phyloP scores from a whole-genome alignment of 768 basidiomycete genomes.

The Lactifluus rugatus region DNA sequence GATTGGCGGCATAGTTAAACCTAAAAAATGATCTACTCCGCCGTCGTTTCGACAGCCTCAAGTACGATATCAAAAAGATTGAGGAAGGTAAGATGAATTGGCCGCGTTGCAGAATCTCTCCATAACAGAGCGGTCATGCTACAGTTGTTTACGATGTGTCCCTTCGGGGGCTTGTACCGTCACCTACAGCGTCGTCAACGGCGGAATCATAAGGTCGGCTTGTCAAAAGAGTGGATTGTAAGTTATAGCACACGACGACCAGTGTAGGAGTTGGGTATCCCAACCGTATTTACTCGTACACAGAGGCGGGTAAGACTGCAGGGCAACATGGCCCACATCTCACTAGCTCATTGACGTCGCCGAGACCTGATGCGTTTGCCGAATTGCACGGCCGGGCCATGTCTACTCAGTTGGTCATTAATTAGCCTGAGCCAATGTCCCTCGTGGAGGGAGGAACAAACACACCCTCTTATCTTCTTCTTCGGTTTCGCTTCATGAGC shows the following conservation, averaged over 20 bases:
- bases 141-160: conserved; percentile 82
- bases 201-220: conserved; percentile 11
- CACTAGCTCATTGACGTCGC: conserved; percentile 12
- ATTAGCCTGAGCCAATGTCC: neutral
- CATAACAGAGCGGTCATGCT: conserved; percentile 1
- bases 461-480: conserved; percentile 75
- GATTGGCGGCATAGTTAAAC: conserved; percentile 44
- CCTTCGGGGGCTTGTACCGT: conserved; percentile 49
- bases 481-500: conserved; percentile 57
- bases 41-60: conserved; percentile 69
- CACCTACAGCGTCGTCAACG: conserved; percentile 11
- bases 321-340: neutral
- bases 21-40: conserved; percentile 72
- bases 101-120: neutral
- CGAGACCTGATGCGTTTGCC: conserved; percentile 66
- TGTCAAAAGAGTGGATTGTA: neutral
- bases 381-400: conserved; percentile 65
- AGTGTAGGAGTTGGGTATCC: neutral
- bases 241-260: neutral
- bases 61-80: conserved; percentile 83
- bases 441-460: conserved; percentile 16
- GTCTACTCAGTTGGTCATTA: conserved; percentile 32
- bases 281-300: neutral
- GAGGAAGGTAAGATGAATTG: conserved; percentile 55
- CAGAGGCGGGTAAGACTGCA: neutral